Evolutionary conservation across 352 stramenopile genomes (phyloP), one percentile per base, ranked within the genome.

Genomic region (Halophytophthora batemanensis): DNA sequence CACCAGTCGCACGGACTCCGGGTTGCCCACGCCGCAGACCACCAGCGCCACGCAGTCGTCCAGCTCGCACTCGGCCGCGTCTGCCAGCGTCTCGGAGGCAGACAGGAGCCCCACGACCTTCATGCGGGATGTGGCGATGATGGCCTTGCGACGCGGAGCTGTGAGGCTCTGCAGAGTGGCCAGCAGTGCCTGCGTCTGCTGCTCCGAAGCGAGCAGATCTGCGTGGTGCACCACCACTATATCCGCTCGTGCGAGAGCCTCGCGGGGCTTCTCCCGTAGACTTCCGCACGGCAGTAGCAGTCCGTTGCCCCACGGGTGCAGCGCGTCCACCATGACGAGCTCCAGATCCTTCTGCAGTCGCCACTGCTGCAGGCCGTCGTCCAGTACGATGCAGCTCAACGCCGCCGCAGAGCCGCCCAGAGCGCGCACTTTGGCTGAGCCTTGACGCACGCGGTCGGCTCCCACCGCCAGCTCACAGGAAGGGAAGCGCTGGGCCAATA

Each of bases 361-460:
- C 74, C 75, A 90, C 61, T 90, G 78, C 65, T 90, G 78, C 33
- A 90, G 47, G 13, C 78, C 78, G 48, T 90, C 78, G 23, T 90
- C 78, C 31, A 90, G 31, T 25, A 90, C 35, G 13, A 85, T 51
- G 43, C 73, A 83, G 51, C 59, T 75, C 13, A 71, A 36, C 45
- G 43, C 31, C 5, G 38, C 37, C 56, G 35, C 10, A 25, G 51
- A 11, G 29, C 34, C 8, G 41, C 45, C 55, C 39, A 67, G 38
- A 17, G 60, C 52, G 15, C 51, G 28, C 15, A 85, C 37, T 17
- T 76, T 74, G 38, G 73, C 63, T 6, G 56, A 22, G 14, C 76
- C 79, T 12, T 71, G 50, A 10, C 37, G 50, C 40, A 60, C 47
- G 36, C 64, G 64, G 50, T 69, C 64, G 12, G 40, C 25, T 18